These are phyloP conservation scores for Sapria himalayana DNA, from an alignment of 345 rosid genomes.

Conservation along the genomic window DNA sequence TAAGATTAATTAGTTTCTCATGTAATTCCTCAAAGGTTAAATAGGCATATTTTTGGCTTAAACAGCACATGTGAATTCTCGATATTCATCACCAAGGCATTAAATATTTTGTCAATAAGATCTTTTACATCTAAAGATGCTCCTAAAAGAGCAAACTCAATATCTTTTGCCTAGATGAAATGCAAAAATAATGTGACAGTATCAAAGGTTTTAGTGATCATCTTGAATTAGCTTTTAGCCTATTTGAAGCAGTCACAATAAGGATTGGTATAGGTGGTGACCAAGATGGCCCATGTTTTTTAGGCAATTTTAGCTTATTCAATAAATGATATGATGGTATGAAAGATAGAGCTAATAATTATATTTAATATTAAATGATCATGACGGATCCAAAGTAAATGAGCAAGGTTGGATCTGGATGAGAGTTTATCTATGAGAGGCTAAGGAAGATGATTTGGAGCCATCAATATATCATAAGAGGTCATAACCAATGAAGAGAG, in stretches of 20 bases:
- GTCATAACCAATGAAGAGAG: not conserved
- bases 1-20: not conserved
- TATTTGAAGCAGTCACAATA: not conserved
- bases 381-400: not conserved
- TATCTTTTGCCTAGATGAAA: no score
- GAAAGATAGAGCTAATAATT: not conserved
- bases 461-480: not conserved
- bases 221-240: not conserved
- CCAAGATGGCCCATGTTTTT: not conserved
- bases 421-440: not conserved
- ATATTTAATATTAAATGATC: not conserved
- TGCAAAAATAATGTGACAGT: no score
- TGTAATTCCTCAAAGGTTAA: not conserved
- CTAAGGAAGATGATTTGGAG: not conserved
- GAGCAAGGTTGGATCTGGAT: not conserved
- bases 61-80: not conserved
- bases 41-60: not conserved
- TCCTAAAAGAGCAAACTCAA: not conserved
- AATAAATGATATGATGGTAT: no score
- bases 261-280: not conserved
- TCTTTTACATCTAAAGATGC: not conserved
- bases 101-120: not conserved
- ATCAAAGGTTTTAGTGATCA: not conserved
- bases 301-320: not conserved
- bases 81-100: conserved; percentile 1